These are phyloP conservation scores for Mycena metata DNA, from an alignment of 768 basidiomycete genomes.

Conservation along the genomic window DNA sequence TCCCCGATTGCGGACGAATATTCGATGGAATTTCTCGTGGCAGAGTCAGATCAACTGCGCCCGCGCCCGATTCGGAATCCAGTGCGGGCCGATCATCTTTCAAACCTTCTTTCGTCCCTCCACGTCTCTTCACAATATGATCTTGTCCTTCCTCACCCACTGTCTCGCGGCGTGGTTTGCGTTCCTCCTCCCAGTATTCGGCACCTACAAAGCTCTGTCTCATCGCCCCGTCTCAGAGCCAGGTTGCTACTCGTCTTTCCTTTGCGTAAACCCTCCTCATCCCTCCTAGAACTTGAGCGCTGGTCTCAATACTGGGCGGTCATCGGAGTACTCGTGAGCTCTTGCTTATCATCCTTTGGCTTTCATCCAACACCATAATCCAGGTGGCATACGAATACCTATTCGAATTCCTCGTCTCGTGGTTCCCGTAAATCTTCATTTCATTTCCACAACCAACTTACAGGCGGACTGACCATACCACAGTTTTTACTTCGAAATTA, in stretches of 20 bases:
- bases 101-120: not conserved
- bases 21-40: no score
- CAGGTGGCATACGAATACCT: slow-evolving; percentile 75
- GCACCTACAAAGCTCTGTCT: slow-evolving; percentile 76
- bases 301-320: slow-evolving; percentile 55
- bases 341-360: no score
- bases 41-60: no score
- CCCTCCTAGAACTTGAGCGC: slow-evolving; percentile 54
- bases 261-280: not conserved
- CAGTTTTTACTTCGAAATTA: slow-evolving; percentile 77
- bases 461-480: no score
- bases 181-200: slow-evolving; percentile 74
- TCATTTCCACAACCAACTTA: no score
- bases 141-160: slow-evolving; percentile 14
- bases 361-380: slow-evolving; percentile 22
- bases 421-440: slow-evolving; percentile 52
- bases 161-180: slow-evolving; percentile 76
- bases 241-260: not conserved
- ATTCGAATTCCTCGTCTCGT: slow-evolving; percentile 73
- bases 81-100: no score
- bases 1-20: no score
- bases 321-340: slow-evolving; percentile 14
- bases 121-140: slow-evolving; percentile 9
- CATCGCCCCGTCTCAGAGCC: slow-evolving; percentile 64
- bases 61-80: no score